phyloP scores from a whole-genome alignment of 2,329 filamentous ascomycete species.

The Aspergillus fischeri region DNA sequence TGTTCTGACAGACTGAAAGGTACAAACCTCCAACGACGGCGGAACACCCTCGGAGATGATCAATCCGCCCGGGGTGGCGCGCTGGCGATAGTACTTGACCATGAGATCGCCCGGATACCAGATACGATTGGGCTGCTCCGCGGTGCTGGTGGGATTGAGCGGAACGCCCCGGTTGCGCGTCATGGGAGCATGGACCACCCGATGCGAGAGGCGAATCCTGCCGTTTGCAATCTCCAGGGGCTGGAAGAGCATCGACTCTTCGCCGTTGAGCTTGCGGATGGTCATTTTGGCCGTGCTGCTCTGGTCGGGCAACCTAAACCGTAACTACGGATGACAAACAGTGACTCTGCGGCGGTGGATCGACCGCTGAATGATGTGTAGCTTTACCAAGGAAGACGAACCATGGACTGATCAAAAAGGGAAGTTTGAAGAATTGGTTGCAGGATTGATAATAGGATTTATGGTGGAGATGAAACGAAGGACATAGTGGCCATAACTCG shows the following conservation, averaged over 20 bases:
- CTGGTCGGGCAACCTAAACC: background rate
- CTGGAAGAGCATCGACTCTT: conserved; percentile 40
- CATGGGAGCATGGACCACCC: conserved; percentile 50
- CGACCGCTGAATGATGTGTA: too few species aligned
- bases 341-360: too few species aligned
- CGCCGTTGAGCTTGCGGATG: conserved; percentile 15
- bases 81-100: conserved; percentile 39
- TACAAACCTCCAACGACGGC: conserved; percentile 37
- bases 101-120: conserved; percentile 46
- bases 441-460: background rate
- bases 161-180: conserved; percentile 53
- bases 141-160: conserved; percentile 37
- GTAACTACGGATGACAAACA: background rate
- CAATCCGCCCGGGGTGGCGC: conserved; percentile 33
- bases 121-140: conserved; percentile 46
- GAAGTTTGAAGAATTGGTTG: background rate
- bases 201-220: conserved; percentile 47
- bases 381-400: background rate
- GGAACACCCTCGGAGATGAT: conserved; percentile 37
- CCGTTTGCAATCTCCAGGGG: conserved; percentile 46
- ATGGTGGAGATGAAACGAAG: background rate
- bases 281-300: conserved; percentile 15
- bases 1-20: background rate
- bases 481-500: background rate
- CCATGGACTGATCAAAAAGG: background rate